These are phyloP conservation scores for Linaria vulgaris DNA, from an alignment of 257 asterid genomes.

Conservation along the genomic window DNA sequence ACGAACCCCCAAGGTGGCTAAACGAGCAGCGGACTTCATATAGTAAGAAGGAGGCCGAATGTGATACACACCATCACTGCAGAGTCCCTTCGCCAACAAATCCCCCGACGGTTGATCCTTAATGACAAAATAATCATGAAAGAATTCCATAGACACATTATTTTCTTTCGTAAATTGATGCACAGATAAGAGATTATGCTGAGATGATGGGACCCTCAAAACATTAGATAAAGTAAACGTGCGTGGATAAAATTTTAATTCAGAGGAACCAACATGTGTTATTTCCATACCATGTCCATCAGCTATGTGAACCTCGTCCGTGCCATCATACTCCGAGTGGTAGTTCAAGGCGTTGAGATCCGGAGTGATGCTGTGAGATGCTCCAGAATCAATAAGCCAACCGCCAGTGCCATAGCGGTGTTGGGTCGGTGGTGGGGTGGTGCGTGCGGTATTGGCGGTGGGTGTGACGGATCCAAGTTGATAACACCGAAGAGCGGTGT, in stretches of 20 bases:
- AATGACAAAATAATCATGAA: not conserved
- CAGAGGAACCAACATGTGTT: not conserved
- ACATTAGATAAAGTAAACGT: not conserved
- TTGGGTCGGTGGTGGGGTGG: no score
- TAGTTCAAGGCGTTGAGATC: no score
- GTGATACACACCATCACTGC: not conserved
- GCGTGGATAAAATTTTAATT: not conserved
- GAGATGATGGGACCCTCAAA: not conserved
- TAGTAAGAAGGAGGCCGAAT: not conserved
- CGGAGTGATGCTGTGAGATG: no score
- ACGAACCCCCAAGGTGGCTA: no score
- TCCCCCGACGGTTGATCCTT: slow-evolving; percentile 2
- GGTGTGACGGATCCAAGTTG: no score
- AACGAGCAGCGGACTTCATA: no score
- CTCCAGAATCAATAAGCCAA: no score
- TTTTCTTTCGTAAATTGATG: not conserved
- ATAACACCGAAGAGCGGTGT: no score
- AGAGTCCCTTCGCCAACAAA: not conserved
- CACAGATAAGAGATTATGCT: not conserved
- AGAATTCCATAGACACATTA: not conserved
- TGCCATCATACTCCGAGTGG: no score
- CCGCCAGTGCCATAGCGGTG: no score
- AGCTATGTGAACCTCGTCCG: not conserved
- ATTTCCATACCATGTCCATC: not conserved
- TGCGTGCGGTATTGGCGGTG: no score